Conservation (phyloP, 2,329 filamentous ascomycete genomes). For the Penicillium brasilianum region DNA sequence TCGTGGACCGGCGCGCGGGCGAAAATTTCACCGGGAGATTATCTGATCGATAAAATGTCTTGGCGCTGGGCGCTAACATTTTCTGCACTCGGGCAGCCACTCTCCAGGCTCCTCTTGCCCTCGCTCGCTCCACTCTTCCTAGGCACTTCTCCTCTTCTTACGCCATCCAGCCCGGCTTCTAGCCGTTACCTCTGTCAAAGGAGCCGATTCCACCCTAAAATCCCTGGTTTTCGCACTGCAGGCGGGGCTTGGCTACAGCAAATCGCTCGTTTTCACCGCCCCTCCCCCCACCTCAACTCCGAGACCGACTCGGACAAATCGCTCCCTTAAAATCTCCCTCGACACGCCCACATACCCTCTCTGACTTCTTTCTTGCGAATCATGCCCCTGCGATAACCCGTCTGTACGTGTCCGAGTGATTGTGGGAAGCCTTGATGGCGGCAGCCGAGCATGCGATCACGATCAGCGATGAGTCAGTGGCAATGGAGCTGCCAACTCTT, state of each 20-base stretch:
- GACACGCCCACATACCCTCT: constrained; percentile 10
- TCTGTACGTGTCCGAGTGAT: constrained; percentile 22
- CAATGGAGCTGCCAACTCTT: constrained; percentile 47
- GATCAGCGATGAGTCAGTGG: constrained; percentile 47
- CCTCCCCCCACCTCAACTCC: constrained; percentile 4
- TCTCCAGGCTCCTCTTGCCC: neutral
- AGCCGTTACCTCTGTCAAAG: constrained; percentile 3
- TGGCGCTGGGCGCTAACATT: constrained; percentile 29
- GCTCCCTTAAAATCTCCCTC: constrained; percentile 24
- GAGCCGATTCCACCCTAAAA: neutral
- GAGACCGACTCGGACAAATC: constrained; percentile 24
- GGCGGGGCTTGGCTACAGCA: constrained; percentile 20
- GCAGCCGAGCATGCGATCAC: constrained; percentile 45
- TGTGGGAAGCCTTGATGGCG: constrained; percentile 40
- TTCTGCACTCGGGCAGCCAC: constrained; percentile 22
- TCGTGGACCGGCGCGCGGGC: constrained; percentile 4
- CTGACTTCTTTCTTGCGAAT: constrained; percentile 9
- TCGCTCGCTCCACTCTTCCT: constrained; percentile 22
- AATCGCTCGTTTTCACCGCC: constrained; percentile 14
- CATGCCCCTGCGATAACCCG: constrained; percentile 31
- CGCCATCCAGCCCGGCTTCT: constrained; percentile 7
- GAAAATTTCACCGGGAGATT: constrained; percentile 35
- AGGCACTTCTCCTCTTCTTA: constrained; percentile 12
- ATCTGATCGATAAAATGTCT: constrained; percentile 53
- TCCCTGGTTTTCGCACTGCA: constrained; percentile 8